Conservation (phyloP, 768 basidiomycete genomes). For the Russula sp. region DNA sequence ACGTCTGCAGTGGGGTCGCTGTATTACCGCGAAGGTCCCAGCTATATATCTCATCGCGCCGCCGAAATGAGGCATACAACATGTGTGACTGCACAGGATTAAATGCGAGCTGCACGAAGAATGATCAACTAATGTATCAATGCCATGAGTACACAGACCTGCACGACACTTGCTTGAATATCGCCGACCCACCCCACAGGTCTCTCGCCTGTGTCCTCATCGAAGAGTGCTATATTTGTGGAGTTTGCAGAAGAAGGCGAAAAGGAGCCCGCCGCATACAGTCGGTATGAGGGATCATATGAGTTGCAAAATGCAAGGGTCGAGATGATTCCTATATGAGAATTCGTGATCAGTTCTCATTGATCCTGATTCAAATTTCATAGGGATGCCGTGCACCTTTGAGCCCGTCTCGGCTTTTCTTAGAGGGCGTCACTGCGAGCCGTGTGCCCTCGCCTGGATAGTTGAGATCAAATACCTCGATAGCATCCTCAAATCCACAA, state of each 20-base stretch:
- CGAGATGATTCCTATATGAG: constrained; percentile 63
- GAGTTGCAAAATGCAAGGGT: constrained; percentile 68
- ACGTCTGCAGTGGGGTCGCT: constrained; percentile 36
- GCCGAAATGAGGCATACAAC: constrained; percentile 73
- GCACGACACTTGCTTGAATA: constrained; percentile 43
- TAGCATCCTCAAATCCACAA: constrained; percentile 79
- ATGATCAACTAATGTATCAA: neutral
- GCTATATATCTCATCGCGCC: constrained; percentile 51
- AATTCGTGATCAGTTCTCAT: neutral
- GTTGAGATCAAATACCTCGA: constrained; percentile 76
- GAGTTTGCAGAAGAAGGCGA: constrained; percentile 36
- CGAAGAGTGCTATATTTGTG: constrained; percentile 60
- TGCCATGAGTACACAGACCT: constrained; percentile 34
- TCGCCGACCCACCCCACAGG: constrained; percentile 61
- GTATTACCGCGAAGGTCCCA: constrained; percentile 74
- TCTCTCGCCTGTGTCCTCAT: constrained; percentile 45
- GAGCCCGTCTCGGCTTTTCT: constrained; percentile 76
- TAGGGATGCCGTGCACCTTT: constrained; percentile 51
- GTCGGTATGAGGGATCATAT: constrained; percentile 43
- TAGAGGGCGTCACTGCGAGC: constrained; percentile 59
- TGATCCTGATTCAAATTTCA: neutral
- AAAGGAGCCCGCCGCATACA: constrained; percentile 78
- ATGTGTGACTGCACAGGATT: constrained; percentile 64
- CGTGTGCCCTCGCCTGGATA: constrained; percentile 69
- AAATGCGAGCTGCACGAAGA: constrained; percentile 53